Base-by-base conservation (phyloP, 208 protist genomes). In the Lotmaria passim region DNA sequence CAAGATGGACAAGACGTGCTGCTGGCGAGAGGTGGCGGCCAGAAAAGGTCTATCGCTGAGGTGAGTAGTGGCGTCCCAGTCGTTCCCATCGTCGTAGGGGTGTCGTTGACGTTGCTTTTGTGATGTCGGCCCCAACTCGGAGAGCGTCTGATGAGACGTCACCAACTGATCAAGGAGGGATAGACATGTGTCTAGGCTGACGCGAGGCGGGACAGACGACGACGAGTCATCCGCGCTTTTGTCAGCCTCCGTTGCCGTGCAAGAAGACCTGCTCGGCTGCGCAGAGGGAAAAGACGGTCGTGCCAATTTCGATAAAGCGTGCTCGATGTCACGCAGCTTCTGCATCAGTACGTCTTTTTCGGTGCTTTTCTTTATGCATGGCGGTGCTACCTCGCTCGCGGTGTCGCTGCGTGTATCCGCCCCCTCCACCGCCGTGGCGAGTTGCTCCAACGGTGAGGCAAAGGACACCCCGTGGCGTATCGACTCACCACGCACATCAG, bases 121-220 rank as follows among this genome's bases (percentile, higher is more conserved):
- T 3, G 41, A 24, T n/a, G n/a, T n/a, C n/a, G n/a, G n/a, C n/a
- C n/a, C n/a, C 31, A 53, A 44, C 17, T 53, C 44, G 7, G 43
- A 23, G 3, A 41, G 44, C 2, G 59, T n/a, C 12, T n/a, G 19
- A 44, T 34, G 59, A 0, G 60, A 33, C 34, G n/a, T 12, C 3
- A 61, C 24, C 15, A 75, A 52, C 19, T 24, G 10, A 39, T 75
- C 69, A 17, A 75, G 50, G 36, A 67, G 14, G 17, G 52, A 14
- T 2, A 63, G 7, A 11, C 51, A 75, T 1, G 36, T 28, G 41
- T 75, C 69, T 7, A 68, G 53, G 30, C 41, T 67, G n/a, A 26
- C 34, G 41, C 12, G 48, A 23, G 12, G 48, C 21, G 15, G 21
- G 30, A 4, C 6, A 24, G 23, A 19, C 47, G 15, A 31, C 47